Evolutionary conservation across 2,329 filamentous ascomycete species (phyloP), one percentile per base, ranked within the genome.

Genomic region (Colletotrichum cereale): DNA sequence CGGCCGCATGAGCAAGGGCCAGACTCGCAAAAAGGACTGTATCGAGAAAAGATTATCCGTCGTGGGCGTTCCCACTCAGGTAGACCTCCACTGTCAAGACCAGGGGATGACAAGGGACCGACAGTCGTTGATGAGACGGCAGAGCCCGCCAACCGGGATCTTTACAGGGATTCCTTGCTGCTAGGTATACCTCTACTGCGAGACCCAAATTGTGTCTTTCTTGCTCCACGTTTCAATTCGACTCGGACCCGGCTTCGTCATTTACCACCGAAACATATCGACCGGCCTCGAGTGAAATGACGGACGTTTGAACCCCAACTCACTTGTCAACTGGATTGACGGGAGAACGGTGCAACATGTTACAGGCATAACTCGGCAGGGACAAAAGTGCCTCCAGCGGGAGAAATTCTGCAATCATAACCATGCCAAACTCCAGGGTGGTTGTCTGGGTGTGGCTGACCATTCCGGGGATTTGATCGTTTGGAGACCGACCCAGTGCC

Each of bases 71-170:
- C 36, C 70, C 67, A 56, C 71, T 31, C 50, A 66, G 52, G 71
- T 66, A 62, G 70, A 71, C 66, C 56, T 57, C 40, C 57, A 29
- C 38, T 57, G 55, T 62, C 26, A 57, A 53, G 57, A 66, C 44
- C 48, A 67, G 58, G 65, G 65, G 38, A 31, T 31, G 38, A 47
- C 47, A 63, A 44, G 61, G 70, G 42, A 26, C 47, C 38, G 47
- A 48, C 70, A 55, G 65, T 57, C 56, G 62, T 72, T 66, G 26
- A 70, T 70, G 70, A 72, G 70, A 72, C 70, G 70, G 70, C 70
- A 72, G 70, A 71, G 70, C 70, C 70, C 70, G 70, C 61, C 62
- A 71, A 62, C 69, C 48, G 66, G 69, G 69, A 60, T 60, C 24
- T n/a, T 64, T 38, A 29, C 66, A 69, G 48, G 65, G 65, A 52